Conservation (phyloP, 805 yeast genomes). For the Wilhelminamyces savonicus region DNA sequence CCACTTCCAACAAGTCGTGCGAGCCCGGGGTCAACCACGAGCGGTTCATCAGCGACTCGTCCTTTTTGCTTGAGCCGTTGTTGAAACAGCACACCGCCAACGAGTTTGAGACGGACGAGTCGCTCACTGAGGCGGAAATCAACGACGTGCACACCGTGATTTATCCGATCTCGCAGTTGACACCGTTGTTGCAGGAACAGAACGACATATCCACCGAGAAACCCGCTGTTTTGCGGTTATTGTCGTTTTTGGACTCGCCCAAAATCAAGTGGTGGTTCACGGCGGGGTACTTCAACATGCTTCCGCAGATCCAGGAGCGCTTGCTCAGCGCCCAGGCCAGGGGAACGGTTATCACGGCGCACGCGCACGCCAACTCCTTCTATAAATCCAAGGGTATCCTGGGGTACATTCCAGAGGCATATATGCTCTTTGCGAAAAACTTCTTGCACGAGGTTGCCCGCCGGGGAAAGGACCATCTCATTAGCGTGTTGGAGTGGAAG, state of each 20-base stretch:
- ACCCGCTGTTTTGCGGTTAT: slow-evolving; percentile 55
- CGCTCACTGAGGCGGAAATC: too few relatives aligned
- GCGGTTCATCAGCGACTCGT: slow-evolving; percentile 50
- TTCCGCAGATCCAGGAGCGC: slow-evolving; percentile 58
- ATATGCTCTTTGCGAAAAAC: slow-evolving; percentile 63
- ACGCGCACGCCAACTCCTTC: slow-evolving; percentile 92
- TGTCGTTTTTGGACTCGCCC: slow-evolving; percentile 52
- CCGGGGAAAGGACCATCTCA: slow-evolving; percentile 35
- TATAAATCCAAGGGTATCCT: slow-evolving; percentile 80
- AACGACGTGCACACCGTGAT: slow-evolving; percentile 52
- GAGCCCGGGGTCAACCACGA: slow-evolving; percentile 58
- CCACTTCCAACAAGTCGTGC: slow-evolving; percentile 53
- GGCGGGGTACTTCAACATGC: slow-evolving; percentile 94
- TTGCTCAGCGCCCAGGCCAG: slow-evolving; percentile 52
- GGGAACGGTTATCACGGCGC: slow-evolving; percentile 81
- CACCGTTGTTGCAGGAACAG: slow-evolving; percentile 67
- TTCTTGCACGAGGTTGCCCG: slow-evolving; percentile 52
- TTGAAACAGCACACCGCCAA: slow-evolving; percentile 40
- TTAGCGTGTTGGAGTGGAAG: slow-evolving; percentile 76
- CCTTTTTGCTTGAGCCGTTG: slow-evolving; percentile 51
- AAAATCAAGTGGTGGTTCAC: slow-evolving; percentile 76
- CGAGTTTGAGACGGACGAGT: slow-evolving; percentile 21
- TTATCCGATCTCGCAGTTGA: slow-evolving; percentile 87
- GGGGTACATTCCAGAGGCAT: slow-evolving; percentile 78
- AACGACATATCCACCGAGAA: slow-evolving; percentile 71